These are phyloP conservation scores for Paraurostyla sp. DNA, from an alignment of 73 alveolate species.

Conservation along the genomic window DNA sequence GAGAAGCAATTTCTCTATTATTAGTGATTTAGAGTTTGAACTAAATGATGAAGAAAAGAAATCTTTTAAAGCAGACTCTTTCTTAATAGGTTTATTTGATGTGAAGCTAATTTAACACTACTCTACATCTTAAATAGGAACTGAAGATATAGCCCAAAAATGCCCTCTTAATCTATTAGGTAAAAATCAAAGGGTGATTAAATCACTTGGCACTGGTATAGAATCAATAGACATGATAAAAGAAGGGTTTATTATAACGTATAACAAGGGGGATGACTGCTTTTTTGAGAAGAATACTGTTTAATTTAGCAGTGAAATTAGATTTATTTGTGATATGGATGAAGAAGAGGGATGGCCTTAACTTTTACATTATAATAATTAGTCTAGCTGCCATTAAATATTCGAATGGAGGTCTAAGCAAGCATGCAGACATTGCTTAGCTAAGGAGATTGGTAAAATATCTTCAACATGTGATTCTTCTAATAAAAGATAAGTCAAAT, in stretches of 20 bases:
- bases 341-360: constrained; percentile 58
- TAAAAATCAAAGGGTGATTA: constrained; percentile 12
- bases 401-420: constrained; percentile 32
- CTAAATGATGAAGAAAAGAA: not conserved
- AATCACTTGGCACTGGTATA: constrained; percentile 31
- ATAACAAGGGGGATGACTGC: constrained; percentile 43
- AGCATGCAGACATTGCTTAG: constrained; percentile 51
- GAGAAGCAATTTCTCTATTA: not conserved
- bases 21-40: constrained; percentile 45
- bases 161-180: constrained; percentile 24
- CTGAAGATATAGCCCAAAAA: not conserved
- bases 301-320: constrained; percentile 25
- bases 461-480: not conserved
- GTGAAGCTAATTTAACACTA: not conserved
- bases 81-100: constrained; percentile 37
- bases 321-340: constrained; percentile 34
- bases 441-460: not conserved
- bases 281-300: not conserved
- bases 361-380: not conserved
- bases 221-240: not conserved
- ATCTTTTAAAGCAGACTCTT: not conserved
- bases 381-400: not conserved
- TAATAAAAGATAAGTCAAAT: not conserved
- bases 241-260: constrained; percentile 5
- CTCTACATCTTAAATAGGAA: constrained; percentile 9